A percentile compares a stretch with the other conserved stretches of the same genome.
These are phyloP conservation scores for Arthrobotrys conoides DNA, from an alignment of 2,329 filamentous ascomycete genomes.

Conservation along the genomic window DNA sequence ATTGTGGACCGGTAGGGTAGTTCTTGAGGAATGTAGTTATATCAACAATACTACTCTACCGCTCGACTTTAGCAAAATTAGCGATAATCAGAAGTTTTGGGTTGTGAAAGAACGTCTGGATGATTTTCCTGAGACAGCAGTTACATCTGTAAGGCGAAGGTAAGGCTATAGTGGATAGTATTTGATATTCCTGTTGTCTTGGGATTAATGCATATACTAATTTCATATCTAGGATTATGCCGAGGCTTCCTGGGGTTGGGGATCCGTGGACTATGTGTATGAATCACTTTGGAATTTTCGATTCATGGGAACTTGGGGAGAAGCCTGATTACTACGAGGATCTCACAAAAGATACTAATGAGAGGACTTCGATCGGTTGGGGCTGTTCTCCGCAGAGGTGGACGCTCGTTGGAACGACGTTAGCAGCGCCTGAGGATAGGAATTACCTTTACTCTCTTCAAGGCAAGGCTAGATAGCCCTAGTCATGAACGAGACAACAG, in stretches of 20 bases:
- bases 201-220: not conserved
- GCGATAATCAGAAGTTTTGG: not conserved
- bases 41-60: not conserved
- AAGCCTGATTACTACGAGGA: not conserved
- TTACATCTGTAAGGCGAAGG: not conserved
- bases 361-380: not conserved
- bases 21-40: not conserved
- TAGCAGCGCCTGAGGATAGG: not conserved
- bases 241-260: not conserved
- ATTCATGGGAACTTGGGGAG: not conserved
- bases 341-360: no score
- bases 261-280: not conserved
- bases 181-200: not conserved
- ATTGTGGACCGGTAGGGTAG: not conserved
- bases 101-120: not conserved
- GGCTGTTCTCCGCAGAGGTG: not conserved
- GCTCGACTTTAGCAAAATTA: not conserved
- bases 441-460: not conserved
- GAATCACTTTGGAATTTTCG: not conserved
- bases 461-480: not conserved
- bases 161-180: not conserved
- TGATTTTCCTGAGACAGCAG: not conserved
- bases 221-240: not conserved
- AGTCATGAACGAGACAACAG: not conserved
- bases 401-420: not conserved